Conservation (phyloP, 805 yeast species). For the Starmera quercuum region DNA sequence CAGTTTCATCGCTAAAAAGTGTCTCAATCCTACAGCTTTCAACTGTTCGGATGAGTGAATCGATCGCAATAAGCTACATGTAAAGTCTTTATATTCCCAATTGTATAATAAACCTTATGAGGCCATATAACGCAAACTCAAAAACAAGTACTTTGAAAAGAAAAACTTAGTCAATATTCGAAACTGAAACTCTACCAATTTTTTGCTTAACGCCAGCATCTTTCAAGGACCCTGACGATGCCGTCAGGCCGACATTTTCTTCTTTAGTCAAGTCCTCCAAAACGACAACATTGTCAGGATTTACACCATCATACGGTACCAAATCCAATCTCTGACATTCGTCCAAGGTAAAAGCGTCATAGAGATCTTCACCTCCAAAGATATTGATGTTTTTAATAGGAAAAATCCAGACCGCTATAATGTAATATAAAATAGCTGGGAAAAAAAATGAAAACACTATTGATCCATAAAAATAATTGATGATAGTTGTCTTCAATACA, state of each 20-base stretch:
- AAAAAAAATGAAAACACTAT: constrained; percentile 23
- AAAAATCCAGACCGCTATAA: constrained; percentile 17
- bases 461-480: constrained; percentile 22
- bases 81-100: too few species aligned
- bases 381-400: constrained; percentile 15
- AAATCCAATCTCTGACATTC: constrained; percentile 20
- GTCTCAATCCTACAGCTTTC: too few species aligned
- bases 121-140: too few species aligned
- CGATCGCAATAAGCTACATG: too few species aligned
- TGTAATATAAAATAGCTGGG: constrained; percentile 20
- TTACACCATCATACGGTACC: constrained; percentile 11
- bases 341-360: constrained; percentile 20
- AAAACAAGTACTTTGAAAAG: too few species aligned
- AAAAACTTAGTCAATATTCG: too few species aligned
- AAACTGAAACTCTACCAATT: too few species aligned
- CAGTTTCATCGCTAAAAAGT: too few species aligned
- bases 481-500: constrained; percentile 14
- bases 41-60: too few species aligned
- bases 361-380: constrained; percentile 18
- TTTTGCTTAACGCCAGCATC: too few species aligned
- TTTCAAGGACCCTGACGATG: background rate
- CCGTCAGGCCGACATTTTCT: background rate
- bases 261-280: constrained; percentile 3
- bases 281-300: constrained; percentile 3
- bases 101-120: too few species aligned